These are phyloP conservation scores for Hypomontagnella monticulosa DNA, from an alignment of 495 filamentous ascomycete species.

Conservation along the genomic window DNA sequence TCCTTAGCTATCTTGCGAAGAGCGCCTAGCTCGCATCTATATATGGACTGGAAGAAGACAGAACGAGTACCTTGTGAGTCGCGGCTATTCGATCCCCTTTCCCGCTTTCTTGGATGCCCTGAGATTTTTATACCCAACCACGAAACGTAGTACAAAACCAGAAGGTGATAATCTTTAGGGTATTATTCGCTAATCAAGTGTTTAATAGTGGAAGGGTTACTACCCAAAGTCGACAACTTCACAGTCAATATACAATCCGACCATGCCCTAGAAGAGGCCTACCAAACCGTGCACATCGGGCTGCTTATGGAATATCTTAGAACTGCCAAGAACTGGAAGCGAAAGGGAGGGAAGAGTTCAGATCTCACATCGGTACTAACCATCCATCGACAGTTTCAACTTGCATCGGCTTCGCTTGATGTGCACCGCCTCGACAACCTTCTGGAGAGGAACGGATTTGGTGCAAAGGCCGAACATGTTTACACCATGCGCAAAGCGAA, in stretches of 20 bases:
- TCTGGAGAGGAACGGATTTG: constrained; percentile 11
- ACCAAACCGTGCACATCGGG: constrained; percentile 31
- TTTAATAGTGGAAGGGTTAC: constrained; percentile 34
- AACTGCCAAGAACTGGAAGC: constrained; percentile 2
- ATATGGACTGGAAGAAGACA: constrained; percentile 26
- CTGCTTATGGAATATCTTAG: constrained; percentile 34
- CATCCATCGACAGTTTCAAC: constrained; percentile 20
- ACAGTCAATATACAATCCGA: constrained; percentile 38
- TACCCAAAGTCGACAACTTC: constrained; percentile 38
- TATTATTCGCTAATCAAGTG: background rate
- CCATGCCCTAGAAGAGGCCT: constrained; percentile 10
- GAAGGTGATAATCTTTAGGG: background rate
- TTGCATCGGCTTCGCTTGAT: constrained; percentile 40
- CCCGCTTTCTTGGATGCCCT: too few relatives aligned
- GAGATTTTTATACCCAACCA: too few relatives aligned
- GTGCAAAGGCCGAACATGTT: constrained; percentile 20
- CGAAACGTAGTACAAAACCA: too few relatives aligned
- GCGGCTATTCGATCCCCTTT: too few relatives aligned
- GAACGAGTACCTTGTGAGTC: constrained; percentile 23
- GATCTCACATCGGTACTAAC: background rate
- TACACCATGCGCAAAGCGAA: constrained; percentile 21
- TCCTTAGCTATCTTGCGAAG: constrained; percentile 39
- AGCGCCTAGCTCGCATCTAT: constrained; percentile 37
- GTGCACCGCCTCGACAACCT: constrained; percentile 30
- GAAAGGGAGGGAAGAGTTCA: background rate